These are phyloP conservation scores for Vaccinium macrocarpon DNA, from an alignment of 148 eudicot genomes.

Conservation along the genomic window DNA sequence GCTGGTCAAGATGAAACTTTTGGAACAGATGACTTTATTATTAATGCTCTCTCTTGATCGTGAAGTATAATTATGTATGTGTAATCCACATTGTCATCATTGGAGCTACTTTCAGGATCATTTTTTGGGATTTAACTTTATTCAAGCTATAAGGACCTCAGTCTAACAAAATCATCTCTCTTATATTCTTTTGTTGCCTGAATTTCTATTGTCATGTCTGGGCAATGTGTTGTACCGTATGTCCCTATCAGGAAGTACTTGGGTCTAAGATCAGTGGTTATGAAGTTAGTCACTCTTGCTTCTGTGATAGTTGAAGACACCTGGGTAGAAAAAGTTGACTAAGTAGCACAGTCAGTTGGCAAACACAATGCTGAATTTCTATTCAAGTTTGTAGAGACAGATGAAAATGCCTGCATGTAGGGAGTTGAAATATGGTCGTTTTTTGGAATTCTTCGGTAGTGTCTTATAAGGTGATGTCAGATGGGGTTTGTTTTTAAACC, in stretches of 20 bases:
- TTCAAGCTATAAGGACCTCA: background rate
- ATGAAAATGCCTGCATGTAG: background rate
- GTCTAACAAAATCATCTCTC: background rate
- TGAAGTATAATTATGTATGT: background rate
- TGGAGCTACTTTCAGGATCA: background rate
- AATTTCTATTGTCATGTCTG: background rate
- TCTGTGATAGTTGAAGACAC: background rate
- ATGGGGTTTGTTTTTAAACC: background rate
- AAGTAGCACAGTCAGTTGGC: background rate
- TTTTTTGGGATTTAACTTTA: background rate
- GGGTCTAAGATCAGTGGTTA: background rate
- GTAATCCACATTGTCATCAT: background rate
- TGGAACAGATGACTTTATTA: background rate
- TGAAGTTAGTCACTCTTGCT: conserved; percentile 2
- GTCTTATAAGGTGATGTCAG: background rate
- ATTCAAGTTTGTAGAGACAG: background rate
- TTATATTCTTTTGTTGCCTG: background rate
- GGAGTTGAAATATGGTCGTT: background rate
- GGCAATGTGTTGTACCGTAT: background rate
- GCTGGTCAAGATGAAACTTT: background rate
- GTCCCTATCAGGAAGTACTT: background rate
- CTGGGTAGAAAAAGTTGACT: background rate
- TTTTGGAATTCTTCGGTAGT: background rate
- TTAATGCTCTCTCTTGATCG: background rate
- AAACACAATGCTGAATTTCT: background rate